Base-by-base conservation (phyloP, 202 grass and related monocot species). In the Alloteropsis angusta region DNA sequence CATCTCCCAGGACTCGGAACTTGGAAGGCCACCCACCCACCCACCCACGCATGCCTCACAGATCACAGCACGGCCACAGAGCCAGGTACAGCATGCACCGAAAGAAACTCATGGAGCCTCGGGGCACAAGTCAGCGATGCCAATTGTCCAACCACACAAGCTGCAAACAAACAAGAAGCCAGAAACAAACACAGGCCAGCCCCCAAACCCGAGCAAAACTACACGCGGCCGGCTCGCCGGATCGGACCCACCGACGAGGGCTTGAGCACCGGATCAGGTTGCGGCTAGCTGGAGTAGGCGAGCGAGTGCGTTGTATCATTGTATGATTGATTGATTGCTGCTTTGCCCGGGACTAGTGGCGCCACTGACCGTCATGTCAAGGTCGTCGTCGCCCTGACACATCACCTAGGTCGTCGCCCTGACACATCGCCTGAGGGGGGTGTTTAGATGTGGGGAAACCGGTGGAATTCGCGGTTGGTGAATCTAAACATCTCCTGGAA, bases 281-380 rank as follows among this genome's bases (percentile, higher is more conserved):
- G 39, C 23, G 18, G 17, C 14, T 18, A 8, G 38, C 9, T 23
- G 2, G 2, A 18, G 23, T 17, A 18, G 44, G n/a, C n/a, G n/a
- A n/a, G 55, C 18, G 9, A 74, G 60, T 79, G 80, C 86, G 86
- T 46, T 68, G 44, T 45, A 70, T 77, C n/a, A n/a, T n/a, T n/a
- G n/a, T n/a, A n/a, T n/a, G n/a, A n/a, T n/a, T n/a, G n/a, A n/a
- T n/a, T n/a, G 28, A 82, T 80, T 67, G 60, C 54, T 30, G 1
- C 22, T 65, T 80, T 79, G 66, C 64, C 21, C 37, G 18, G 74
- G 15, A 30, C 28, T n/a, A 63, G 82, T 78, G 82, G 74, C 37
- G 65, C 62, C 48, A 22, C 57, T 41, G 62, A n/a, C 49, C 6
- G 59, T 18, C 36, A 68, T 60, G 68, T 46, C 75, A 54, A 73